Percentiles rank a stretch among this genome's conserved stretches.
Conservation (phyloP, 2,329 filamentous ascomycete species). For the Beauveria sp. region DNA sequence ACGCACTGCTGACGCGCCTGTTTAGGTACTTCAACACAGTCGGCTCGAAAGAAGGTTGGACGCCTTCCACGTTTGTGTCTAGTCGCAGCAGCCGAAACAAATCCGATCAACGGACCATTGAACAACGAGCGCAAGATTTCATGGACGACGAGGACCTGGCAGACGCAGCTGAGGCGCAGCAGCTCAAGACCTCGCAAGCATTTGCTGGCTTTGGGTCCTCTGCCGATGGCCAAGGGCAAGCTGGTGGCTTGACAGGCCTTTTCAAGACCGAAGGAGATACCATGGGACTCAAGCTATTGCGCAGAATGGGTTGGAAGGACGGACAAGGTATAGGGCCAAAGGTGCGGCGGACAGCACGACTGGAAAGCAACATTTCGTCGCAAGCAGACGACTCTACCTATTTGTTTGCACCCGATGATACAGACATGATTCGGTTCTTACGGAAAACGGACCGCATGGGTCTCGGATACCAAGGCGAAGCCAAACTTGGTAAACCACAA, state of each 20-base stretch:
- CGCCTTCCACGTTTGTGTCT: slow-evolving; percentile 84
- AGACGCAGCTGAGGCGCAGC: slow-evolving; percentile 71
- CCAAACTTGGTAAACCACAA: slow-evolving; percentile 36
- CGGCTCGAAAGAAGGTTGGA: slow-evolving; percentile 97
- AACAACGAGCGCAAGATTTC: slow-evolving; percentile 73
- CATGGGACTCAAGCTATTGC: slow-evolving; percentile 76
- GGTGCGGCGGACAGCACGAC: slow-evolving; percentile 63
- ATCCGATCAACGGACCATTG: slow-evolving; percentile 38
- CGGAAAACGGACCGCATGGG: slow-evolving; percentile 64
- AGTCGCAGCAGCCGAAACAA: slow-evolving; percentile 74
- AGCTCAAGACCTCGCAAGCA: slow-evolving; percentile 61
- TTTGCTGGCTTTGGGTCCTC: slow-evolving; percentile 72
- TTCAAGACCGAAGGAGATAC: slow-evolving; percentile 70
- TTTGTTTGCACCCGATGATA: slow-evolving; percentile 80
- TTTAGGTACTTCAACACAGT: slow-evolving; percentile 94
- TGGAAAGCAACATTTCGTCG: slow-evolving; percentile 37
- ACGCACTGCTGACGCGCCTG: not conserved
- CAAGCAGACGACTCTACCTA: slow-evolving; percentile 44
- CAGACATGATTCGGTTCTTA: slow-evolving; percentile 56
- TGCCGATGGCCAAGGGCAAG: slow-evolving; percentile 41
- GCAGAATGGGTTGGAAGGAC: slow-evolving; percentile 92
- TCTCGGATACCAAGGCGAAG: slow-evolving; percentile 57
- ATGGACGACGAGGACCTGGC: slow-evolving; percentile 97
- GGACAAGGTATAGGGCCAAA: slow-evolving; percentile 91
- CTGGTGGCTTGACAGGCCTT: slow-evolving; percentile 53